phyloP scores from a whole-genome alignment of 2,329 filamentous ascomycete species.

The Colletotrichum kahawae region DNA sequence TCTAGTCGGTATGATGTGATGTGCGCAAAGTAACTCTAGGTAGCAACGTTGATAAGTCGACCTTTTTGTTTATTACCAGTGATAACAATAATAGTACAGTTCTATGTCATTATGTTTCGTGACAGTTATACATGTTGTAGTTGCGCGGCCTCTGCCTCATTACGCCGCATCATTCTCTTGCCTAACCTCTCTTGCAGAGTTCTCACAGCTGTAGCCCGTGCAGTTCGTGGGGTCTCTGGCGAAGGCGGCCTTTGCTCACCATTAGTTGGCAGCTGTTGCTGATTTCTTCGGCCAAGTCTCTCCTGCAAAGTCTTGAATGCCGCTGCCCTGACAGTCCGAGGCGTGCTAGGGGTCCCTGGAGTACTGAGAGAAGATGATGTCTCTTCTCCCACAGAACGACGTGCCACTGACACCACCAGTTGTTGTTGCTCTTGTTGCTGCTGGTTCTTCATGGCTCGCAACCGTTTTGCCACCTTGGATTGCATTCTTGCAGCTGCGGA shows the following conservation, averaged over 20 bases:
- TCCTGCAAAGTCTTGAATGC: neutral
- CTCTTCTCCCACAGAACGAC: neutral
- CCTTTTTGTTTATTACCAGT: neutral
- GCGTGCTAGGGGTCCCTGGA: neutral
- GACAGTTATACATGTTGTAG: neutral
- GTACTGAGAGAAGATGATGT: neutral
- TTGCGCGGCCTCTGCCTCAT: neutral
- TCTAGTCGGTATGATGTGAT: neutral
- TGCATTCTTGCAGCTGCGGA: slow-evolving; percentile 17
- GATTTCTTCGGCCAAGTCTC: neutral
- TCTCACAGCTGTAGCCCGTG: neutral
- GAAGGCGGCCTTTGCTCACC: neutral
- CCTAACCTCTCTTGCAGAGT: slow-evolving; percentile 1
- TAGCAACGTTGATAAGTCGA: neutral
- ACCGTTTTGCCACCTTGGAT: neutral
- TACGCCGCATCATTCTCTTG: slow-evolving; percentile 2
- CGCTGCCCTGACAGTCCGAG: neutral
- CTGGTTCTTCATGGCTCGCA: neutral
- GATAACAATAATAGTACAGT: neutral
- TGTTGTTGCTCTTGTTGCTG: neutral
- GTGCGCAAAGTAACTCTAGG: neutral
- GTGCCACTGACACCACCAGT: neutral
- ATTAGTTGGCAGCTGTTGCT: neutral
- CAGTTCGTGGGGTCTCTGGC: neutral
- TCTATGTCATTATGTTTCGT: neutral